Evolutionary conservation across 2,329 filamentous ascomycete species (phyloP), one percentile per base, ranked within the genome.

Genomic region (Pseudogymnoascus pannorum): DNA sequence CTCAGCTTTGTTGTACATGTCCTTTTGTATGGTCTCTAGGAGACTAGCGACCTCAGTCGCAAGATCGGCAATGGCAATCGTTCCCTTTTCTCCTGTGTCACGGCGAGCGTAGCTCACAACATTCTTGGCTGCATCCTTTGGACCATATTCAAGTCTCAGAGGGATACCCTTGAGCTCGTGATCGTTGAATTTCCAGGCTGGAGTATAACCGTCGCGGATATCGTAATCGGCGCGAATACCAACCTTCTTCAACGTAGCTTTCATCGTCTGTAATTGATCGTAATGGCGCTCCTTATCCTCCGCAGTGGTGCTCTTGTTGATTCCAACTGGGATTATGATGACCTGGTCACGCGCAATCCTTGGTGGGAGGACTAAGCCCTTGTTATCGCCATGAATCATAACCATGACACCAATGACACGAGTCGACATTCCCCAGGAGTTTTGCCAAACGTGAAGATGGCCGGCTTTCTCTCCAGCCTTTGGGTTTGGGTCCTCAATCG

Each of bases 331-430:
- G 61, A 99, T 87, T 65, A 99, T 83, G 67, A 97, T 83, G 48
- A 87, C 85, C 76, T 99, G 94, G 65, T 87, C 81, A 76, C 93
- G 91, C 66, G 92, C 87, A 59, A 97, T 89, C 61, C 92, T 85
- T 40, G 94, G 94, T 72, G 94, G 94, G 59, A 97, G 86, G 64
- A 97, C 92, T 16, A 99, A 82, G 66, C 94, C 94, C 76, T 93
- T 93, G 78, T 99, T 89, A 73, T 99, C 94, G 70, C 92, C 88
- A 77, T 99, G 94, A 64, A 96, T 92, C 86, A 99, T 94, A 71
- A 97, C 90, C 93, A 97, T 97, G 74, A 97, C 92, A 78, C 94
- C 95, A 67, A 99, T 96, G 62, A 93, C 91, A 73, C 94, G 91
- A 60, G 94, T 99, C 1, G 93, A 97, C 64, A 99, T 84, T 76